phyloP scores from a whole-genome alignment of 2,329 filamentous ascomycete species.

The Ophiostoma himal-ulmi region DNA sequence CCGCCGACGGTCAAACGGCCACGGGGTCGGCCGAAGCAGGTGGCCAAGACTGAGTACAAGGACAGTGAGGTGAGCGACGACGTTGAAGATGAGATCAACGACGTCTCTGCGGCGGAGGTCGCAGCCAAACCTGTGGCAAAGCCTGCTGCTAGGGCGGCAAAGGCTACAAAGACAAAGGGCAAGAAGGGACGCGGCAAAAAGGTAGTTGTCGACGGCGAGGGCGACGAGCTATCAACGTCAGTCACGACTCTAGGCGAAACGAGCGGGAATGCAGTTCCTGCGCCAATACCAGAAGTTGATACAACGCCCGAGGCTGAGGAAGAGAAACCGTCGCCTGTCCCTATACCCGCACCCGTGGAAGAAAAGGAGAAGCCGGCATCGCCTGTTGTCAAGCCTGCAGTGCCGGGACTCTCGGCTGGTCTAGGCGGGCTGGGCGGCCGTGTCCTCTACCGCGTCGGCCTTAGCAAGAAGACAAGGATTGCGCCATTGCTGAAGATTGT shows the following conservation, averaged over 20 bases:
- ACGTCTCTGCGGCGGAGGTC: neutral
- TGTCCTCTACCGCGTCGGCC: constrained; percentile 45
- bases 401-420: neutral
- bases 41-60: neutral
- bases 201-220: constrained; percentile 5
- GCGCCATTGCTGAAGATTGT: constrained; percentile 48
- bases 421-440: constrained; percentile 29
- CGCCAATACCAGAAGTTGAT: neutral
- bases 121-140: constrained; percentile 9
- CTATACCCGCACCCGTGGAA: neutral
- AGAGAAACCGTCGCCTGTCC: constrained; percentile 11
- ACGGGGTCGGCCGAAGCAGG: constrained; percentile 20
- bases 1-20: neutral
- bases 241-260: constrained; percentile 8
- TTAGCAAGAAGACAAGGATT: constrained; percentile 47
- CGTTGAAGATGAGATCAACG: neutral
- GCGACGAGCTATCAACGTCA: neutral
- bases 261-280: constrained; percentile 16
- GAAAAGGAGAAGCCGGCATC: neutral
- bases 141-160: neutral
- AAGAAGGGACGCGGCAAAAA: constrained; percentile 3
- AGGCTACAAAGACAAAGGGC: neutral
- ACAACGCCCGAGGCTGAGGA: neutral
- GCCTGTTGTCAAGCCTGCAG: neutral
- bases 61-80: neutral